Conservation (phyloP, 176 grass and related monocot species). For the Pontederia crassipes region DNA sequence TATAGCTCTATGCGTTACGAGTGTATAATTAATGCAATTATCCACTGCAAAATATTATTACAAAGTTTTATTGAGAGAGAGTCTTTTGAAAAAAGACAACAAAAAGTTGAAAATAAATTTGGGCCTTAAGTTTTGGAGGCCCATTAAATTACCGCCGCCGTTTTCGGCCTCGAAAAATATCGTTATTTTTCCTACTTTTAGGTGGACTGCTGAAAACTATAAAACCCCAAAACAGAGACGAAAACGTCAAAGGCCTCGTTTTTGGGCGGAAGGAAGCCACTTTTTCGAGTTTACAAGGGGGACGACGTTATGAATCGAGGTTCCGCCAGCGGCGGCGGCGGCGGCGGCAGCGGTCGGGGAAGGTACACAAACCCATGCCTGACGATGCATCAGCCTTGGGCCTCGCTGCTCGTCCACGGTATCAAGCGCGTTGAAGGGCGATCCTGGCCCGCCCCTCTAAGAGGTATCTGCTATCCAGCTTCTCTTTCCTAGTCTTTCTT, state of each 20-base stretch:
- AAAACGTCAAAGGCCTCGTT: no score
- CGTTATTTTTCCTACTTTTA: no score
- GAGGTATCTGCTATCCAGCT: slow-evolving; percentile 9
- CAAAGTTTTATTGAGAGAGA: no score
- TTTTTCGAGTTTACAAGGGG: background rate
- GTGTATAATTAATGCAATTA: no score
- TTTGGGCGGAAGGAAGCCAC: no score
- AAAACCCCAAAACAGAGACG: no score
- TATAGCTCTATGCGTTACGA: no score
- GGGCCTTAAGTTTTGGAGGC: no score
- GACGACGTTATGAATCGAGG: background rate
- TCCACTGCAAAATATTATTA: no score
- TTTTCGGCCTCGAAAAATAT: no score
- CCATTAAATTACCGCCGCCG: no score
- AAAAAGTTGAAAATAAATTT: background rate
- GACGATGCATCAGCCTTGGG: slow-evolving; percentile 98
- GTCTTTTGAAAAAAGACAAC: background rate
- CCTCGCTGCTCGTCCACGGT: slow-evolving; percentile 76
- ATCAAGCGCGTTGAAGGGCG: slow-evolving; percentile 94
- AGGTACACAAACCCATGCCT: slow-evolving; percentile 58
- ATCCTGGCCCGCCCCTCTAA: slow-evolving; percentile 78
- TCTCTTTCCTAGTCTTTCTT: background rate
- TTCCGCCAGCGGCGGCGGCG: background rate
- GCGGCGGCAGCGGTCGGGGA: slow-evolving; percentile 12
- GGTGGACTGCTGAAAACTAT: no score